Conservation (phyloP, 2,329 filamentous ascomycete species). For the Pyrenophora tritici-repentis region DNA sequence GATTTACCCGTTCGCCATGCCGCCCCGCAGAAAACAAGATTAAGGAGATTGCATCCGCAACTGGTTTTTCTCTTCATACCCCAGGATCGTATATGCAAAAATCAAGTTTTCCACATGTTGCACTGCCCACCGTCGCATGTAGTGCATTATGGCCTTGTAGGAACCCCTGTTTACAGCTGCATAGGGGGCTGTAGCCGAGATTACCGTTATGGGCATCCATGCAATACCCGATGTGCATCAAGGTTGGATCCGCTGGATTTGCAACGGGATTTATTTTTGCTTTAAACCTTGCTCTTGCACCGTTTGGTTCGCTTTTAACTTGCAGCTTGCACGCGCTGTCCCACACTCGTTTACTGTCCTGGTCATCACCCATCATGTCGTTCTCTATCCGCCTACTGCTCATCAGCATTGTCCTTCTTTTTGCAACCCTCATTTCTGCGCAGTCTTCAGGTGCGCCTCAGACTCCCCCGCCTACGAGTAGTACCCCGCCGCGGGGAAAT, state of each 20-base stretch:
- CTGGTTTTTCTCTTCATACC: conserved; percentile 13
- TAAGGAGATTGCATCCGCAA: conserved; percentile 29
- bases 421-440: conserved; percentile 34
- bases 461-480: conserved; percentile 38
- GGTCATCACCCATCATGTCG: conserved; percentile 26
- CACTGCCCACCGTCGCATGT: conserved; percentile 19
- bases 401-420: conserved; percentile 33
- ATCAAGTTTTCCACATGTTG: conserved; percentile 19
- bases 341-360: conserved; percentile 15
- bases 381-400: conserved; percentile 43
- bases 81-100: conserved; percentile 1
- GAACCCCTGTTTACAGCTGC: conserved; percentile 22
- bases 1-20: conserved; percentile 14
- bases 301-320: conserved; percentile 12
- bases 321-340: conserved; percentile 19
- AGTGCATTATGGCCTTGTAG: conserved; percentile 29
- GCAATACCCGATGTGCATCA: conserved; percentile 22
- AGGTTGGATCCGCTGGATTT: conserved; percentile 17
- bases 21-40: conserved; percentile 30
- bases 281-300: conserved; percentile 21
- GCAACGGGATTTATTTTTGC: conserved; percentile 17
- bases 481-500: conserved; percentile 22
- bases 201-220: conserved; percentile 33
- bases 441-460: conserved; percentile 26
- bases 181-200: conserved; percentile 44